Evolutionary conservation across 352 stramenopile species (phyloP), one percentile per base, ranked within the genome.

Genomic region (Globisporangium barbulae): DNA sequence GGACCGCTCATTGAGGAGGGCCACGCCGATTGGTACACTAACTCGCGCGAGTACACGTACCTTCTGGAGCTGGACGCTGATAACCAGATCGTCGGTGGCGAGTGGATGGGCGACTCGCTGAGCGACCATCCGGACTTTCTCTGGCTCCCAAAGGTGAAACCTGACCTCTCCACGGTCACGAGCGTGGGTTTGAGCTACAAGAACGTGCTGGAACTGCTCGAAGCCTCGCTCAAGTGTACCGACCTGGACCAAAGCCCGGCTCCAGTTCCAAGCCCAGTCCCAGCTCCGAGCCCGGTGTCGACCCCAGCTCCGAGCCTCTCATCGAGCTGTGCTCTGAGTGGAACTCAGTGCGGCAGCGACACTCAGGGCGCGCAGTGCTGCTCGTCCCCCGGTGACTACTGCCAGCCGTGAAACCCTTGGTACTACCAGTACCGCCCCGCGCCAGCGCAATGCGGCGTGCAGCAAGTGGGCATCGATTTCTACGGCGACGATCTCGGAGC

Each of bases 371-470:
- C 2, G 8, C 52, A 45, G 28, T 87, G 77, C 64, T 83, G 77
- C 25, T 67, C 72, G 1, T 62, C 47, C 10, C 12, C 22, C 8
- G 28, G 61, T 2, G 67, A 73, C 49, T 83, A 79, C 69, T 83
- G 72, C 65, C 78, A 80, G 70, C 66, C 68, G 12, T 83, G 67
- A 72, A 68, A 62, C 17, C 13, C 65, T 25, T 65, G 62, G 31
- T 76, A 70, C 61, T 82, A 78, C 63, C 70, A 83, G 72, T 83
- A 72, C 48, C 10, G 49, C 31, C 39, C 56, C 1, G 41, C 31
- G 15, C 65, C 65, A 9, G 21, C 30, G 37, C 17, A 72, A 50
- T 72, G 65, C 45, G 57, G 53, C 9, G 21, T 44, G 15, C 65
- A 70, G 25, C 57, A 72, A 22, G 47, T 50, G 6, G 61, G 50